These are phyloP conservation scores for Phialemoniopsis sp. DNA, from an alignment of 2,329 filamentous ascomycete species.

Conservation along the genomic window DNA sequence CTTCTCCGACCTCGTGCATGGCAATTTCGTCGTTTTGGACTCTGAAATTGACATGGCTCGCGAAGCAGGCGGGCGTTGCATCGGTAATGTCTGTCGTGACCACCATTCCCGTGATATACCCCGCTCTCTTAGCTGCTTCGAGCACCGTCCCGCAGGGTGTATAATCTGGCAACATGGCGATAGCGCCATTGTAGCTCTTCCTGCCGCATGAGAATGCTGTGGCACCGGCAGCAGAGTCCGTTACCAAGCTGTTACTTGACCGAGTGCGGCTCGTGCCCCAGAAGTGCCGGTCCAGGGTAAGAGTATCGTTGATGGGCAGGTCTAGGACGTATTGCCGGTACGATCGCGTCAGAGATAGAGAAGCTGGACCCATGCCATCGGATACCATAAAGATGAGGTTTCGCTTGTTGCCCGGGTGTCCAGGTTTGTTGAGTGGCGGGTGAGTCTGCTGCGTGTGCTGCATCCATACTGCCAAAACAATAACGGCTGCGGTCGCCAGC, in stretches of 20 bases:
- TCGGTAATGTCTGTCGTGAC: constrained; percentile 95
- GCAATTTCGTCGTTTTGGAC: constrained; percentile 87
- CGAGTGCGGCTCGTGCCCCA: constrained; percentile 88
- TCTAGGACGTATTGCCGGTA: constrained; percentile 76
- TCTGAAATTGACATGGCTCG: constrained; percentile 77
- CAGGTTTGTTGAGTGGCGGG: constrained; percentile 18
- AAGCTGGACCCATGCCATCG: constrained; percentile 96
- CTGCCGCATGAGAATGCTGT: constrained; percentile 90
- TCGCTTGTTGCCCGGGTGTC: constrained; percentile 60
- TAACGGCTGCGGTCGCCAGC: constrained; percentile 71
- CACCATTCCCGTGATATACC: constrained; percentile 89
- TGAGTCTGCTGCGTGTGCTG: constrained; percentile 62
- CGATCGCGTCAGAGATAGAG: constrained; percentile 78
- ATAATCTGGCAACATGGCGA: constrained; percentile 80
- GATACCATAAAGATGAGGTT: constrained; percentile 99
- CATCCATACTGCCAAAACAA: constrained; percentile 73
- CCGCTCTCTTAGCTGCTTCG: constrained; percentile 87
- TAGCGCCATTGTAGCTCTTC: constrained; percentile 97
- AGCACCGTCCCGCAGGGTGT: constrained; percentile 87
- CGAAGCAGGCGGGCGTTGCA: constrained; percentile 94
- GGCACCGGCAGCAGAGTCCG: constrained; percentile 93
- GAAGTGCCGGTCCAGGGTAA: constrained; percentile 81
- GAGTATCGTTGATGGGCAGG: constrained; percentile 69
- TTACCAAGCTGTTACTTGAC: constrained; percentile 80
- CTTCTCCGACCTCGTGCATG: constrained; percentile 84